Evolutionary conservation across 371 early-diverging fungal genomes (phyloP).

Genomic region (Chytridium lagenaria): DNA sequence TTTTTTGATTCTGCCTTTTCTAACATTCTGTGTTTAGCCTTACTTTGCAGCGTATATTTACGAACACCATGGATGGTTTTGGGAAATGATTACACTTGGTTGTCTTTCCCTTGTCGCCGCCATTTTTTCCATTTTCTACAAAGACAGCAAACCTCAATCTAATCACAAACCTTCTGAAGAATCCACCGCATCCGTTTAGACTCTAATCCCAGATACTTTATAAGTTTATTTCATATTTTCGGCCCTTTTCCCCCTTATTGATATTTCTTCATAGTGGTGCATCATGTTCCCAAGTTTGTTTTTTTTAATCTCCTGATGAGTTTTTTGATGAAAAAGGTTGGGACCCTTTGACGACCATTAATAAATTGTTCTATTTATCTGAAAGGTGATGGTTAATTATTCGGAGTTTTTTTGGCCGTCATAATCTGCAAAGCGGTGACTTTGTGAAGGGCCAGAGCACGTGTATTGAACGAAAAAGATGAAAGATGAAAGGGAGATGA

Average conservation of each 20-base stretch:
- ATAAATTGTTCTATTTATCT: no score
- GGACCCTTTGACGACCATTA: no score
- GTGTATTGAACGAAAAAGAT: neutral
- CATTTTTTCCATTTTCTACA: conserved; percentile 11
- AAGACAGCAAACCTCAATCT: neutral
- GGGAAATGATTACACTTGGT: conserved; percentile 1
- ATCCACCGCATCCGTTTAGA: neutral
- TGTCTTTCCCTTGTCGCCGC: neutral
- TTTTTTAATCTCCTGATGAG: no score
- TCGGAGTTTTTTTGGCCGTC: no score
- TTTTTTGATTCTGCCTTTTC: neutral
- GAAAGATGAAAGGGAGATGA: neutral
- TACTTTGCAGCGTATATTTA: neutral
- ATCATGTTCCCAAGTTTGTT: no score
- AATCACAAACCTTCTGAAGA: neutral
- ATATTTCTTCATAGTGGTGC: no score
- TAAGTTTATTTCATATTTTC: neutral
- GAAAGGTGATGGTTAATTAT: no score
- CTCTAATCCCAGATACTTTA: neutral
- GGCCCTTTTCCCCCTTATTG: no score
- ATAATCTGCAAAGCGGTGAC: no score
- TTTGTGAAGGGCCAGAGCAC: neutral
- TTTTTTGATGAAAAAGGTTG: no score
- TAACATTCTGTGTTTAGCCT: neutral
- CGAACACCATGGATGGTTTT: conserved; percentile 13